A percentile compares a stretch with the other conserved stretches of the same genome.
Conservation (phyloP, 73 alveolate genomes). For the Paraurostyla sp. region DNA sequence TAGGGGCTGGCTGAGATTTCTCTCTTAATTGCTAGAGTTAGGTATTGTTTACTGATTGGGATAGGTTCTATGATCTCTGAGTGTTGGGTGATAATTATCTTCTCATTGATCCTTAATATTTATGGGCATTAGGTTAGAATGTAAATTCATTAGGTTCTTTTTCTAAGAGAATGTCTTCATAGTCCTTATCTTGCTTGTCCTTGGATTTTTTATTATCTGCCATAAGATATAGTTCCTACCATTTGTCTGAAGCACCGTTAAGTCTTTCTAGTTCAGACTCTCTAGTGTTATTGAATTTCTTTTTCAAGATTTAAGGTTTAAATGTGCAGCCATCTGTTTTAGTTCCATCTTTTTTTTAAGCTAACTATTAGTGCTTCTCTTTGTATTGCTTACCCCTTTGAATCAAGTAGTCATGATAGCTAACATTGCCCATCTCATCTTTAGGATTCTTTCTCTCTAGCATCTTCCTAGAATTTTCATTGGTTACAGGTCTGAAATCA, state of each 20-base stretch:
- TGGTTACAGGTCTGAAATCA: slow-evolving; percentile 34
- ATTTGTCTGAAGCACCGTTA: background rate
- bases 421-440: slow-evolving; percentile 19
- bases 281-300: background rate
- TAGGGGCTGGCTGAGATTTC: background rate
- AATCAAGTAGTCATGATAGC: slow-evolving; percentile 34
- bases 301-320: slow-evolving; percentile 6
- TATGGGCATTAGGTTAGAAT: slow-evolving; percentile 39
- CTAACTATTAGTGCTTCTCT: background rate
- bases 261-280: slow-evolving; percentile 12
- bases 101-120: background rate
- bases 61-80: no score
- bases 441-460: slow-evolving; percentile 21
- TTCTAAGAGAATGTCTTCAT: slow-evolving; percentile 4
- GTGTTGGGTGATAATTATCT: background rate
- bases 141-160: slow-evolving; percentile 8
- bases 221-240: slow-evolving; percentile 20
- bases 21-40: background rate
- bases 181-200: background rate
- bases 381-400: slow-evolving; percentile 30
- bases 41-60: no score
- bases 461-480: background rate
- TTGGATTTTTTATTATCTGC: slow-evolving; percentile 3
- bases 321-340: slow-evolving; percentile 37
- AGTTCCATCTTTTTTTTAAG: background rate